A percentile compares a stretch with the other conserved stretches of the same genome.
These are phyloP conservation scores for Acrodontium crateriforme DNA, from an alignment of 2,329 filamentous ascomycete species.

Conservation along the genomic window DNA sequence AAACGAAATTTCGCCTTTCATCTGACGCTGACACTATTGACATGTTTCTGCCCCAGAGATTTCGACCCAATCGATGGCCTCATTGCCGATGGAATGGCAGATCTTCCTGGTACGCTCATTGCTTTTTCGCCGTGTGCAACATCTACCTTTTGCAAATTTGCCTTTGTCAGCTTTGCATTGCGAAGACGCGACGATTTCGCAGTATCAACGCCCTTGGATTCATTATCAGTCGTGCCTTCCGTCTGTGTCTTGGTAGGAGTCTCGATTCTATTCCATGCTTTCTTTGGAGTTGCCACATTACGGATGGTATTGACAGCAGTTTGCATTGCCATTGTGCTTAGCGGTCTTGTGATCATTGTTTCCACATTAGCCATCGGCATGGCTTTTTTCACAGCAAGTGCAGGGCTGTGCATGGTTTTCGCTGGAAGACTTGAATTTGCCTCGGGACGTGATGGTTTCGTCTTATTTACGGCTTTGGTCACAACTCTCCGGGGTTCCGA, in stretches of 20 bases:
- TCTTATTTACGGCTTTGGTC: conserved; percentile 10
- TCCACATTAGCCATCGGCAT: conserved; percentile 21
- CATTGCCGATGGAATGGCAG: too few relatives aligned
- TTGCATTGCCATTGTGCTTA: conserved; percentile 22
- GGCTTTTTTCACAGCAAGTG: conserved; percentile 12
- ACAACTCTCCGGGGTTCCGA: conserved; percentile 12
- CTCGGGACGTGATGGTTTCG: too few relatives aligned
- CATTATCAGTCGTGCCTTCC: conserved; percentile 4
- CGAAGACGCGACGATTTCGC: too few relatives aligned
- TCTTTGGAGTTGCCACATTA: conserved; percentile 14
- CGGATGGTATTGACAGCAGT: conserved; percentile 13
- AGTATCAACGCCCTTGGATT: too few relatives aligned
- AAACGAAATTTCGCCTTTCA: too few relatives aligned
- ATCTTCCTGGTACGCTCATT: too few relatives aligned
- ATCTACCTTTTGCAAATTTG: too few relatives aligned
- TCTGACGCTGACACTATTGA: not conserved
- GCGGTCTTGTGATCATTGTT: conserved; percentile 20
- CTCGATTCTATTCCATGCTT: too few relatives aligned
- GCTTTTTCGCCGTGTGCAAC: too few relatives aligned
- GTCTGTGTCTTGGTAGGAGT: conserved; percentile 3
- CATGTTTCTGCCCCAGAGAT: conserved; percentile 1
- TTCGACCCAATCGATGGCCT: conserved; percentile 1
- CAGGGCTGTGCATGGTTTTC: too few relatives aligned
- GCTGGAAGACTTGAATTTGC: too few relatives aligned
- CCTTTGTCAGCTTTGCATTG: too few relatives aligned